These are phyloP conservation scores for Pilasporangium apinafurcum DNA, from an alignment of 352 stramenopile species.

Conservation along the genomic window DNA sequence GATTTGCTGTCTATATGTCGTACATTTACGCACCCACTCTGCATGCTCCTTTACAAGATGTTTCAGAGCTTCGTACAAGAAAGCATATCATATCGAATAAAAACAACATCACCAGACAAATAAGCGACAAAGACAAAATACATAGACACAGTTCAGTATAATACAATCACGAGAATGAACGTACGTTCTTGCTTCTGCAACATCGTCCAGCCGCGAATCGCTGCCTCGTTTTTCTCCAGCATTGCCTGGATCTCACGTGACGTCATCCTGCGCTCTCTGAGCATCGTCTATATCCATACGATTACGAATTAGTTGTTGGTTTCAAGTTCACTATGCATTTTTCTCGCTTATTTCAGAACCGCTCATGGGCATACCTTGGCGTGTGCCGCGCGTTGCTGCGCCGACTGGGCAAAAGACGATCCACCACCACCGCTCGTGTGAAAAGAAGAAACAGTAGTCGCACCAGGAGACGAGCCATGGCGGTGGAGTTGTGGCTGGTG, in stretches of 20 bases:
- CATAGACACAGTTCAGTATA: background rate
- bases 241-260: slow-evolving; percentile 69
- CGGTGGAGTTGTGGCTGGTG: too few species aligned
- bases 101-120: background rate
- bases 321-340: too few species aligned
- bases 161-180: too few species aligned
- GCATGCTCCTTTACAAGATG: slow-evolving; percentile 52
- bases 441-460: too few species aligned
- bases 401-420: too few species aligned
- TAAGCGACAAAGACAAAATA: background rate
- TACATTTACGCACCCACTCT: slow-evolving; percentile 64
- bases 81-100: background rate
- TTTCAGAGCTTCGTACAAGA: slow-evolving; percentile 29
- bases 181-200: slow-evolving; percentile 74
- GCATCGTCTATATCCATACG: too few species aligned
- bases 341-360: too few species aligned
- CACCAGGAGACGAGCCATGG: too few species aligned
- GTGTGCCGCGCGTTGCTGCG: too few species aligned
- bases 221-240: slow-evolving; percentile 83
- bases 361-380: too few species aligned
- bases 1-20: slow-evolving; percentile 62
- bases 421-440: too few species aligned
- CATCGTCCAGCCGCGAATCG: slow-evolving; percentile 62
- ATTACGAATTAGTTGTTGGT: too few species aligned
- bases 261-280: slow-evolving; percentile 43